phyloP scores from a whole-genome alignment of 1,284 basidiomycete species.

The Anthracocystis panici-leucophaei region DNA sequence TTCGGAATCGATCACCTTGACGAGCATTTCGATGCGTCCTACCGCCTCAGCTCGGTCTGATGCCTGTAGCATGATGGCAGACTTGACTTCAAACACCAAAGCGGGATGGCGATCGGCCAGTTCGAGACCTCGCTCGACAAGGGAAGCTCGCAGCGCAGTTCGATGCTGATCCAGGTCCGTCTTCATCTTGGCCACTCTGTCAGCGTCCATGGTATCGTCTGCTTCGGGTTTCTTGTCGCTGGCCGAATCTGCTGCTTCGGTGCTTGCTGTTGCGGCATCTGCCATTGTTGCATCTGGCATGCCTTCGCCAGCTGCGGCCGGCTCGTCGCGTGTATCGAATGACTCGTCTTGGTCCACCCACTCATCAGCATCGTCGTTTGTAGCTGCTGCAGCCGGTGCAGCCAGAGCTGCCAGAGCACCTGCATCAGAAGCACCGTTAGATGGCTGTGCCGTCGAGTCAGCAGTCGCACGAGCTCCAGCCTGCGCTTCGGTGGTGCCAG shows the following conservation, averaged over 20 bases:
- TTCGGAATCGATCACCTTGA: constrained; percentile 39
- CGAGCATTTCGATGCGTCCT: constrained; percentile 35
- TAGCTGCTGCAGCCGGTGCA: constrained; percentile 12
- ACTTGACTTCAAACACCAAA: constrained; percentile 84
- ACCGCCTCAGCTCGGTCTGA: constrained; percentile 27
- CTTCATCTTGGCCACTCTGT: constrained; percentile 38
- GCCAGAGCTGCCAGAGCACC: constrained; percentile 51
- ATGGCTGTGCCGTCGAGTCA: constrained; percentile 9
- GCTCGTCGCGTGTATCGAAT: constrained; percentile 41
- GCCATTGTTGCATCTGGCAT: constrained; percentile 42
- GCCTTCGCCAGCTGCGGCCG: constrained; percentile 34
- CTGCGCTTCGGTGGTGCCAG: constrained; percentile 3
- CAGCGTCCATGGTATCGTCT: constrained; percentile 41
- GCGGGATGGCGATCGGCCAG: constrained; percentile 88
- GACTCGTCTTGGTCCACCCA: constrained; percentile 45
- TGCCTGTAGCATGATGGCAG: constrained; percentile 57
- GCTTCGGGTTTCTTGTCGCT: constrained; percentile 7
- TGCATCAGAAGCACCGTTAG: constrained; percentile 70
- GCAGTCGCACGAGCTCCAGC: constrained; percentile 11
- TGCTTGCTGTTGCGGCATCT: constrained; percentile 11
- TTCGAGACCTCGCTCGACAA: constrained; percentile 71
- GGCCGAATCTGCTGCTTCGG: not conserved
- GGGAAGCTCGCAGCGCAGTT: constrained; percentile 71
- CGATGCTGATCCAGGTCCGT: constrained; percentile 42
- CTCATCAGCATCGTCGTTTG: constrained; percentile 39